Evolutionary conservation across 2,329 filamentous ascomycete genomes (phyloP).

Genomic region (Tolypocladium inflatum): DNA sequence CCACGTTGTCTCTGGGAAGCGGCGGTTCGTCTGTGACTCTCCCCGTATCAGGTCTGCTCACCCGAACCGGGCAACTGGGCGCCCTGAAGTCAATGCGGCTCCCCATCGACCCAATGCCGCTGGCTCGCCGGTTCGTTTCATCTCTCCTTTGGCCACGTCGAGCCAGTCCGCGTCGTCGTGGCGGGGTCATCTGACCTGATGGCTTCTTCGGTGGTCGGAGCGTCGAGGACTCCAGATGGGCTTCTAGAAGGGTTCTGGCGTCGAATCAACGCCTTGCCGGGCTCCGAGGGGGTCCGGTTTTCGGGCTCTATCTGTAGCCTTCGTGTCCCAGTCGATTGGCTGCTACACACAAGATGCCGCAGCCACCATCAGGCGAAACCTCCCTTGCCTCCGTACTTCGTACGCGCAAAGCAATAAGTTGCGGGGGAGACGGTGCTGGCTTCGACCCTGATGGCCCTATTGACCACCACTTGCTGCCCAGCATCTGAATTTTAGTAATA

Average conservation of each 20-base stretch:
- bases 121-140: neutral
- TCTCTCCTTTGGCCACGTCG: neutral
- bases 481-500: neutral
- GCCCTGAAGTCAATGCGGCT: neutral
- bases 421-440: neutral
- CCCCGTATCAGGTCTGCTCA: neutral
- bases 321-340: no score
- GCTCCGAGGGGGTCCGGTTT: neutral
- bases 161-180: constrained; percentile 1
- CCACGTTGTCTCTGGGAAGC: neutral
- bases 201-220: neutral
- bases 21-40: neutral
- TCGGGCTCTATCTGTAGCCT: neutral
- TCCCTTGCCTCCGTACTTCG: no score
- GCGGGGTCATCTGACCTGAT: constrained; percentile 2
- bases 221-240: neutral
- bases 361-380: neutral
- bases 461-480: neutral
- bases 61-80: neutral
- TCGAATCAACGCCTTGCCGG: neutral
- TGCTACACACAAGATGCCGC: neutral
- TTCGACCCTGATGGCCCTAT: neutral
- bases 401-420: no score
- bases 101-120: neutral
- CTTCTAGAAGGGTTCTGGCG: neutral